Conservation (phyloP, 2,329 filamentous ascomycete genomes). For the Plectosphaerella sp. region DNA sequence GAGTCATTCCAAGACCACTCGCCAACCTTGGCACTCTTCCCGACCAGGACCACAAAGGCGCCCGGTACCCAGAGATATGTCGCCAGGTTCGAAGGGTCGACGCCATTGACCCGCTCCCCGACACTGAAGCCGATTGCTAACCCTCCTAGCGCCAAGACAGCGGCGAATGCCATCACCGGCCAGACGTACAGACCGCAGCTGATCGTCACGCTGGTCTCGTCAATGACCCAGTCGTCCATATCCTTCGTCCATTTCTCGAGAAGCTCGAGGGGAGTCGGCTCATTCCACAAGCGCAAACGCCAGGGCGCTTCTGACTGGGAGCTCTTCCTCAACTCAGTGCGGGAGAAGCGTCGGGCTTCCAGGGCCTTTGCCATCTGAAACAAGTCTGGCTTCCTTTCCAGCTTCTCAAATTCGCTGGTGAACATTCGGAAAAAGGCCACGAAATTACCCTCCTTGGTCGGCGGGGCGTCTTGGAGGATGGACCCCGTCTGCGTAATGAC, state of each 20-base stretch:
- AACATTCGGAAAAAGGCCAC: slow-evolving; percentile 5
- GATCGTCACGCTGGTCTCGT: slow-evolving; percentile 1
- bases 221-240: slow-evolving; percentile 2
- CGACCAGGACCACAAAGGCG: slow-evolving; percentile 19
- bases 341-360: not conserved
- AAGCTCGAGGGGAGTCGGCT: not conserved
- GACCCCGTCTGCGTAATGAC: slow-evolving; percentile 5
- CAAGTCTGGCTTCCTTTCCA: not conserved
- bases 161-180: not conserved
- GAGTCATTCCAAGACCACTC: slow-evolving; percentile 25
- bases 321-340: not conserved
- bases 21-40: slow-evolving; percentile 16
- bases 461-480: not conserved
- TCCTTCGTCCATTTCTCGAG: not conserved
- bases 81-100: slow-evolving; percentile 25
- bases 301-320: not conserved
- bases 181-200: slow-evolving; percentile 1
- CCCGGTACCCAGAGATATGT: slow-evolving; percentile 19
- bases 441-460: slow-evolving; percentile 2
- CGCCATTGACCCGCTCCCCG: slow-evolving; percentile 17
- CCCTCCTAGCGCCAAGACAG: slow-evolving; percentile 15
- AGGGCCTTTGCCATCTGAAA: slow-evolving; percentile 1
- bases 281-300: not conserved
- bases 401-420: not conserved
- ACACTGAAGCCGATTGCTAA: slow-evolving; percentile 19